A percentile compares a stretch with the other conserved stretches of the same genome.
Evolutionary conservation across 2,329 filamentous ascomycete genomes (phyloP).

Genomic region (Fusarium sp.): DNA sequence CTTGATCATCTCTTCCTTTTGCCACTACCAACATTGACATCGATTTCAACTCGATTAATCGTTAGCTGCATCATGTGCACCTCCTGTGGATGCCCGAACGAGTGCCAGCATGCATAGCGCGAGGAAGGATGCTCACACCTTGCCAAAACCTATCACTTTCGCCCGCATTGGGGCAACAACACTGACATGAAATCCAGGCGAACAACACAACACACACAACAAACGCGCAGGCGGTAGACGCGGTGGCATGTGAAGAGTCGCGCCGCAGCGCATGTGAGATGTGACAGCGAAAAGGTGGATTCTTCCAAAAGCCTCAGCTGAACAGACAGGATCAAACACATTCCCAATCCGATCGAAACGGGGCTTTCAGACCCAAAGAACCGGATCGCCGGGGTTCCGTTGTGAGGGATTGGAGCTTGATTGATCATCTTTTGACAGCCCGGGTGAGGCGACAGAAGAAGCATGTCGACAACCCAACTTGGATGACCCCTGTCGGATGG

Average conservation of each 20-base stretch:
- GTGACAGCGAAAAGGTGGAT: constrained; percentile 26
- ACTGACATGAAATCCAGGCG: not conserved
- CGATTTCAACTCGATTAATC: not conserved
- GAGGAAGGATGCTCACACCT: not conserved
- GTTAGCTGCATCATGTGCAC: not conserved
- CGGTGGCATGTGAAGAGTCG: constrained; percentile 11
- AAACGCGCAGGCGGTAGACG: not conserved
- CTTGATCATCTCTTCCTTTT: not conserved
- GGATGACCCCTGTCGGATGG: constrained; percentile 31
- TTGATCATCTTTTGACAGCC: constrained; percentile 20
- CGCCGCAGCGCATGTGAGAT: constrained; percentile 20
- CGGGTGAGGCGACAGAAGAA: constrained; percentile 14
- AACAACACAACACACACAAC: constrained; percentile 1
- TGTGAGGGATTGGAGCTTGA: not conserved
- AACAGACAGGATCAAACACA: not conserved
- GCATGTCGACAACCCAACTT: constrained; percentile 20
- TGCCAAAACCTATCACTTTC: not conserved
- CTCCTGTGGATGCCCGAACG: not conserved
- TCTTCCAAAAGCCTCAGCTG: not conserved
- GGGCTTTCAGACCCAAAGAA: not conserved
- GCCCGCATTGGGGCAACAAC: not conserved
- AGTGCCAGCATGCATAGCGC: not conserved
- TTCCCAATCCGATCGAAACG: constrained; percentile 11
- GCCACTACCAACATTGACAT: not conserved
- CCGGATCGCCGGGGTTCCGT: constrained; percentile 11